phyloP scores from a whole-genome alignment of 2,329 filamentous ascomycete species.

The Colletotrichum neosansevieriae region DNA sequence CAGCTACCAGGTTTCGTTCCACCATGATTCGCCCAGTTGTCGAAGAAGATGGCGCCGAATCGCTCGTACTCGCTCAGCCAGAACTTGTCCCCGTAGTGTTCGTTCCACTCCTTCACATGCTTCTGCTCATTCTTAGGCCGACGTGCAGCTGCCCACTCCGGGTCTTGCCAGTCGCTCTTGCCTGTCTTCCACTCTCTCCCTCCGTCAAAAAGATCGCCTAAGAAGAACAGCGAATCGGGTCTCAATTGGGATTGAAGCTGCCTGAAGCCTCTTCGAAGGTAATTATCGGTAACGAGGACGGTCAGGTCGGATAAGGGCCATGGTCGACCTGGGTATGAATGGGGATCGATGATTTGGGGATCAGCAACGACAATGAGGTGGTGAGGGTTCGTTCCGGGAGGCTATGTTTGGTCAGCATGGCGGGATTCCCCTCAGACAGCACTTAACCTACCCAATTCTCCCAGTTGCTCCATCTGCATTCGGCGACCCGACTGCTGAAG shows the following conservation, averaged over 20 bases:
- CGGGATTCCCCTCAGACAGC: not conserved
- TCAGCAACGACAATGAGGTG: slow-evolving; percentile 88
- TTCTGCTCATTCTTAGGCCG: slow-evolving; percentile 65
- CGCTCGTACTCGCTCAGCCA: slow-evolving; percentile 90
- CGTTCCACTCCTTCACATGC: slow-evolving; percentile 75
- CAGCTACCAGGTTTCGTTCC: slow-evolving; percentile 67
- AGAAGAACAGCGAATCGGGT: slow-evolving; percentile 91
- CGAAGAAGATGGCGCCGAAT: slow-evolving; percentile 88
- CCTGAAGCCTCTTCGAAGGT: slow-evolving; percentile 85
- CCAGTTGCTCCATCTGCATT: slow-evolving; percentile 88
- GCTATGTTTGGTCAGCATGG: slow-evolving; percentile 62
- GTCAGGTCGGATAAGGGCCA: slow-evolving; percentile 69
- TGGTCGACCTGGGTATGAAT: slow-evolving; percentile 89
- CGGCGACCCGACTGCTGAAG: slow-evolving; percentile 77
- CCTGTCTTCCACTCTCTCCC: slow-evolving; percentile 92
- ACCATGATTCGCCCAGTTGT: slow-evolving; percentile 70
- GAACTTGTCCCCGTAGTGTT: slow-evolving; percentile 81
- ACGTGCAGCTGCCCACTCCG: slow-evolving; percentile 66
- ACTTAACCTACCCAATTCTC: slow-evolving; percentile 83
- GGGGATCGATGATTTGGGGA: slow-evolving; percentile 91
- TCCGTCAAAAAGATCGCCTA: slow-evolving; percentile 95
- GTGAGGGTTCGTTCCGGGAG: slow-evolving; percentile 81
- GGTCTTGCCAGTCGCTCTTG: slow-evolving; percentile 69
- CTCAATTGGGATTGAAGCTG: slow-evolving; percentile 79
- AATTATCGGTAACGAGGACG: slow-evolving; percentile 82